Conservation (phyloP, 306 rosid species). For the Macrotyloma uniflorum region DNA sequence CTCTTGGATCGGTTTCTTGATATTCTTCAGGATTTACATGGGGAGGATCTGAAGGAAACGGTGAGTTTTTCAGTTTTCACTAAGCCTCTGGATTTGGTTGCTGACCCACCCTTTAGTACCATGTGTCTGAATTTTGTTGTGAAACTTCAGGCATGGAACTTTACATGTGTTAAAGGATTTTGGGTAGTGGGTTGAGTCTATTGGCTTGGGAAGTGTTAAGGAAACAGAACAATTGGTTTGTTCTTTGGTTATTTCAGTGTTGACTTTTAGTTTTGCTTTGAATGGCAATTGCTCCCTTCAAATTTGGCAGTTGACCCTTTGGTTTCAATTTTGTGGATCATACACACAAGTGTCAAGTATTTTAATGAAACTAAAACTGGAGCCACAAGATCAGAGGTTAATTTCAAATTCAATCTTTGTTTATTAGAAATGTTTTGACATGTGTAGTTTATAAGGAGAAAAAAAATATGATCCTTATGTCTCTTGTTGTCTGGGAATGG, state of each 20-base stretch:
- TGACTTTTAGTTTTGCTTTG: background rate
- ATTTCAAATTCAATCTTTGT: constrained; percentile 5
- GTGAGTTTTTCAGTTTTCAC: constrained; percentile 47
- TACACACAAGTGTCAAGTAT: background rate
- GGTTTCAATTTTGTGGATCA: constrained; percentile 15
- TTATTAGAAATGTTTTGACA: constrained; percentile 7
- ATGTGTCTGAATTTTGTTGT: constrained; percentile 3
- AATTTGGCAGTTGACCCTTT: constrained; percentile 21
- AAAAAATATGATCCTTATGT: constrained; percentile 14
- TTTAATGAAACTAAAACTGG: background rate
- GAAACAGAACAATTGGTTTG: background rate
- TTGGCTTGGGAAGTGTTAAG: constrained; percentile 22
- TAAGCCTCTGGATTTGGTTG: background rate
- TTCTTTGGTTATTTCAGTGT: constrained; percentile 17
- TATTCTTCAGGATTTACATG: constrained; percentile 86
- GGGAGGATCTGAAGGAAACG: constrained; percentile 80
- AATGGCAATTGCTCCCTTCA: constrained; percentile 8
- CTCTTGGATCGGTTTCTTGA: constrained; percentile 86
- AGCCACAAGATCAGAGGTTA: background rate
- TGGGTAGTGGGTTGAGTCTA: constrained; percentile 18
- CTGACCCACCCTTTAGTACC: background rate
- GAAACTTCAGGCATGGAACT: constrained; percentile 33
- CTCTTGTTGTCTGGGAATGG: constrained; percentile 14
- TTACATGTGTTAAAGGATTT: background rate
- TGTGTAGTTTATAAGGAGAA: background rate